Evolutionary conservation across 768 basidiomycete species (phyloP).

Genomic region (Kwoniella europaea): DNA sequence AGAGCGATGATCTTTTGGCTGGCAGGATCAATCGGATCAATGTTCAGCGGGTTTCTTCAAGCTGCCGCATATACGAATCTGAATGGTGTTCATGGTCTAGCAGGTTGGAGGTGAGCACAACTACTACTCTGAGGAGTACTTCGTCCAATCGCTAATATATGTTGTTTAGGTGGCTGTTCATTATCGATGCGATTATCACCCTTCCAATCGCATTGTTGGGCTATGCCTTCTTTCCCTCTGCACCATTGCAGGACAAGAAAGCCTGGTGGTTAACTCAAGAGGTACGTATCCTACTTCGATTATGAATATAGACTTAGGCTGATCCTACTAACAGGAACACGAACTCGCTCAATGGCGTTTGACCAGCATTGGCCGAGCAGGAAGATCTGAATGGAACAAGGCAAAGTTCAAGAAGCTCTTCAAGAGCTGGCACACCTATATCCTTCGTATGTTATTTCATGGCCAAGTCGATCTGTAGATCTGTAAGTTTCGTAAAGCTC

Average conservation of each 20-base stretch:
- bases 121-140: background rate
- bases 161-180: conserved; percentile 28
- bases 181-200: conserved; percentile 30
- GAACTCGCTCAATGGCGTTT: conserved; percentile 19
- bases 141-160: background rate
- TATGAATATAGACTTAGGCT: background rate
- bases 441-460: conserved; percentile 18
- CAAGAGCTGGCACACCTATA: conserved; percentile 30
- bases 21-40: conserved; percentile 37
- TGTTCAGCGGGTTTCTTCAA: conserved; percentile 48
- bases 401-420: conserved; percentile 15
- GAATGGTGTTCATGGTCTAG: conserved; percentile 35
- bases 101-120: conserved; percentile 28
- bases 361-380: conserved; percentile 15
- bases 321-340: conserved; percentile 1
- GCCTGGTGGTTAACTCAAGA: conserved; percentile 13
- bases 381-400: conserved; percentile 11
- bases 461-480: background rate
- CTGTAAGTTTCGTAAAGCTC: too few relatives aligned
- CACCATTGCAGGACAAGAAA: conserved; percentile 26
- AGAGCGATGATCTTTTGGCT: conserved; percentile 48
- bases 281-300: conserved; percentile 3
- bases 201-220: conserved; percentile 34
- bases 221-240: conserved; percentile 30
- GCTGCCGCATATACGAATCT: conserved; percentile 47